Percentiles rank a stretch among this genome's conserved stretches.
Evolutionary conservation across 352 stramenopile species (phyloP).

Genomic region (Globisporangium sylvaticum): DNA sequence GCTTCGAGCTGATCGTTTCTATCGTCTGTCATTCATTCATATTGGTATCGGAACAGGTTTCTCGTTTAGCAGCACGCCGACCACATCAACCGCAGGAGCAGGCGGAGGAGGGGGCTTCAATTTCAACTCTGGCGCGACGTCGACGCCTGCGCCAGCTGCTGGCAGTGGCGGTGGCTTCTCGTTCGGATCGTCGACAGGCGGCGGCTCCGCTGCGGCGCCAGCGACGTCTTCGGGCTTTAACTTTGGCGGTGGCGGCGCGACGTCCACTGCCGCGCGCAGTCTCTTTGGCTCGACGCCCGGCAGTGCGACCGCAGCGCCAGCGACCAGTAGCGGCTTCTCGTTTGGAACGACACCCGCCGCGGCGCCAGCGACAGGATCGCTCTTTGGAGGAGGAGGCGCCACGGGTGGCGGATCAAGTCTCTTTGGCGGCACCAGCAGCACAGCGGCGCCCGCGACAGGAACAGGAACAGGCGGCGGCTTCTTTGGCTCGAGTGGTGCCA

Average conservation of each 20-base stretch:
- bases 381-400: conserved; percentile 21
- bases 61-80: conserved; percentile 32
- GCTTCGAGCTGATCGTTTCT: not conserved
- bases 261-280: conserved; percentile 12
- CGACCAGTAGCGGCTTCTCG: conserved; percentile 12
- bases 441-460: conserved; percentile 7
- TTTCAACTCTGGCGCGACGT: conserved; percentile 12
- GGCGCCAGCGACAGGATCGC: conserved; percentile 11
- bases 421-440: conserved; percentile 15
- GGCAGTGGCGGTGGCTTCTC: conserved; percentile 17
- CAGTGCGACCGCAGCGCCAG: not conserved
- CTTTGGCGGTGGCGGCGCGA: conserved; percentile 6
- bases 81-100: conserved; percentile 10
- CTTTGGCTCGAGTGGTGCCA: conserved; percentile 10
- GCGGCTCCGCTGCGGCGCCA: conserved; percentile 9
- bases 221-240: conserved; percentile 11
- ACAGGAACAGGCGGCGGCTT: conserved; percentile 19
- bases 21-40: not conserved
- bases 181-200: conserved; percentile 25
- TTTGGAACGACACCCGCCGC: conserved; percentile 19
- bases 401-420: conserved; percentile 14
- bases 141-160: conserved; percentile 16
- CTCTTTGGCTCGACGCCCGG: conserved; percentile 22
- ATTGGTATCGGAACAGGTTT: conserved; percentile 24
- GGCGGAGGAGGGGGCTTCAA: conserved; percentile 14